Conservation (phyloP, 2,329 filamentous ascomycete genomes). For the Ilyonectria destructans region DNA sequence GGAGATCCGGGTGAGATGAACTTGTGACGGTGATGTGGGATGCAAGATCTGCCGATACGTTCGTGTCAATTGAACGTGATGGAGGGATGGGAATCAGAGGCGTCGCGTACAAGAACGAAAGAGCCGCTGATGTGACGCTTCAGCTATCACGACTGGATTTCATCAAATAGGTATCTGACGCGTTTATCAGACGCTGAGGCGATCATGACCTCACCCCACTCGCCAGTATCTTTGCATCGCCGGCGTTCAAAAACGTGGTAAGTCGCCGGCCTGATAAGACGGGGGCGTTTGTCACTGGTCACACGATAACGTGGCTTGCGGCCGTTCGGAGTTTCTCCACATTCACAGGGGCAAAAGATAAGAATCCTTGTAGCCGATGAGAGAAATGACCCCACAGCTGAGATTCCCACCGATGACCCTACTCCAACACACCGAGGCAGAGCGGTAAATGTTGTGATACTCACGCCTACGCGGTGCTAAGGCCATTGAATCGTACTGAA, state of each 20-base stretch:
- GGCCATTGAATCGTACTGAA: not conserved
- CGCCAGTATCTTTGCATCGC: not conserved
- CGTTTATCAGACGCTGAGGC: not conserved
- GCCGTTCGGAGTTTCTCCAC: not conserved
- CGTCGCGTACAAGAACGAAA: not conserved
- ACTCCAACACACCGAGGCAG: not conserved
- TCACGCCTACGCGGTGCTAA: not conserved
- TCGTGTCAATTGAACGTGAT: not conserved
- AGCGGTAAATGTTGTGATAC: not conserved
- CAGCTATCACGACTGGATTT: not conserved
- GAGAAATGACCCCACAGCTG: not conserved
- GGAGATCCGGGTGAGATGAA: not conserved
- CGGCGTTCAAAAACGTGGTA: constrained; percentile 1
- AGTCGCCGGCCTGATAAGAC: not conserved
- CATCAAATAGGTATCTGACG: not conserved
- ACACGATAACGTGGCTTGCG: not conserved
- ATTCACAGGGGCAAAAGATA: not conserved
- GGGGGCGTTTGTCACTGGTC: not conserved
- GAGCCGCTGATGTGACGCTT: not conserved
- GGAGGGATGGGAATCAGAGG: not conserved
- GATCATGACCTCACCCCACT: not conserved
- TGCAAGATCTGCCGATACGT: not conserved
- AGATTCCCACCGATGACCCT: not conserved
- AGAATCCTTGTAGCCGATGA: not conserved
- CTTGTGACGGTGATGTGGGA: not conserved